Evolutionary conservation across 768 basidiomycete species (phyloP).

Genomic region (Pleurotus giganteus): DNA sequence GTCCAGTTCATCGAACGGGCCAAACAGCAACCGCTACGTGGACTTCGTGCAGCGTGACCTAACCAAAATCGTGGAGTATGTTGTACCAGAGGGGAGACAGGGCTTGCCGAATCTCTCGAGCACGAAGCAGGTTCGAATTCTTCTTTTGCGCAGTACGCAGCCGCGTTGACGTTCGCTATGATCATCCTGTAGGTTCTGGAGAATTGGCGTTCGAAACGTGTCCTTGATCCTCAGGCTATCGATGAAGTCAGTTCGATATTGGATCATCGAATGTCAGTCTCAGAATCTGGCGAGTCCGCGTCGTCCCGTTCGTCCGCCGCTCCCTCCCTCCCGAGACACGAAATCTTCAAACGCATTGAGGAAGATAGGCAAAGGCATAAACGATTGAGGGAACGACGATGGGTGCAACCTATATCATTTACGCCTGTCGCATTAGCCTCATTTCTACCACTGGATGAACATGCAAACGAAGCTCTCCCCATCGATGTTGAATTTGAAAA

Average conservation of each 20-base stretch:
- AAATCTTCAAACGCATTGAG: constrained; percentile 84
- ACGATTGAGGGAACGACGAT: constrained; percentile 83
- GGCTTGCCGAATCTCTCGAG: constrained; percentile 87
- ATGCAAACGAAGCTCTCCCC: constrained; percentile 57
- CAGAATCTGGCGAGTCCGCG: constrained; percentile 18
- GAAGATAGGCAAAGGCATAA: constrained; percentile 93
- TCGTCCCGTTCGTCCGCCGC: constrained; percentile 21
- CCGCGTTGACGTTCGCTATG: background rate
- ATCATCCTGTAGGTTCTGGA: constrained; percentile 69
- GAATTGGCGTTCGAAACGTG: constrained; percentile 83
- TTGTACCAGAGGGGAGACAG: constrained; percentile 87
- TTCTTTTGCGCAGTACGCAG: background rate
- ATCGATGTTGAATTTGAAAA: constrained; percentile 87
- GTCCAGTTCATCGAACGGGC: constrained; percentile 9
- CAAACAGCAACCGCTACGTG: constrained; percentile 59
- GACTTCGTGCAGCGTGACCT: constrained; percentile 80
- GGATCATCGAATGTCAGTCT: constrained; percentile 35
- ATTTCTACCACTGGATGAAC: constrained; percentile 56
- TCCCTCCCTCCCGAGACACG: constrained; percentile 50
- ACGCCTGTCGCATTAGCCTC: constrained; percentile 49
- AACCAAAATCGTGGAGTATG: constrained; percentile 70
- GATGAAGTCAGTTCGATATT: constrained; percentile 66
- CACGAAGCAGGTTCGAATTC: constrained; percentile 69
- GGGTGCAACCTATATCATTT: constrained; percentile 80
- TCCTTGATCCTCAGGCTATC: constrained; percentile 75